Conservation (phyloP, 2,329 filamentous ascomycete genomes). For the Pseudogymnoascus sp. region DNA sequence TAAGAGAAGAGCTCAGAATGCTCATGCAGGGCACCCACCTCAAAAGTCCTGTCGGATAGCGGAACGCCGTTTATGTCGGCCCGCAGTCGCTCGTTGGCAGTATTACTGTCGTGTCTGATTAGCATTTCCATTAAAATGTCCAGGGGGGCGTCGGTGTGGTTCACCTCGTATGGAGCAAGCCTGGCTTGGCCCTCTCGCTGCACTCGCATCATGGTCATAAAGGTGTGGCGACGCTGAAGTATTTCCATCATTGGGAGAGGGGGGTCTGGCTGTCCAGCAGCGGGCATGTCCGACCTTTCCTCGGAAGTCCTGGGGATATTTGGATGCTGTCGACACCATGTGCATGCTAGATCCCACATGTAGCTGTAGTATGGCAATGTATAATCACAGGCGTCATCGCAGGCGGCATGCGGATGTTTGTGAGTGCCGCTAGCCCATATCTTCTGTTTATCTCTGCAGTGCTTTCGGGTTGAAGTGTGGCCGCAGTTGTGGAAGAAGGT, state of each 20-base stretch:
- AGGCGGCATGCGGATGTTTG: neutral
- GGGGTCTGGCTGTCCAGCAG: neutral
- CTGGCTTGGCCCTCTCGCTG: neutral
- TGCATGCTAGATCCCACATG: neutral
- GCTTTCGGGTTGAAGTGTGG: neutral
- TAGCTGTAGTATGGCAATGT: neutral
- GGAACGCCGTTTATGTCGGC: neutral
- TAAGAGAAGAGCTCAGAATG: slow-evolving; percentile 2
- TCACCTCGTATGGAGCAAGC: neutral
- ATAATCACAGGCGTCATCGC: neutral
- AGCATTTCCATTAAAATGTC: neutral
- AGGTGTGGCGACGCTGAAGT: neutral
- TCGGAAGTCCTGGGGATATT: neutral
- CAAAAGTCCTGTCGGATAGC: neutral
- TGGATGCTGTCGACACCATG: neutral
- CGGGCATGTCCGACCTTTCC: neutral
- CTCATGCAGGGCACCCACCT: neutral
- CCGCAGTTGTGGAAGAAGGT: slow-evolving; percentile 4
- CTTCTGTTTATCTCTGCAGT: neutral
- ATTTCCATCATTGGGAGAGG: neutral
- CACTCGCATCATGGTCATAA: neutral
- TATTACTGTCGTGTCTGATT: neutral
- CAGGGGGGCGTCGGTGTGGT: neutral
- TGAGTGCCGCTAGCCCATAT: neutral
- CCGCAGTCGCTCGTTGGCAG: neutral